These are phyloP conservation scores for Agaricus sinodeliciosus DNA, from an alignment of 768 basidiomycete species.

Conservation along the genomic window DNA sequence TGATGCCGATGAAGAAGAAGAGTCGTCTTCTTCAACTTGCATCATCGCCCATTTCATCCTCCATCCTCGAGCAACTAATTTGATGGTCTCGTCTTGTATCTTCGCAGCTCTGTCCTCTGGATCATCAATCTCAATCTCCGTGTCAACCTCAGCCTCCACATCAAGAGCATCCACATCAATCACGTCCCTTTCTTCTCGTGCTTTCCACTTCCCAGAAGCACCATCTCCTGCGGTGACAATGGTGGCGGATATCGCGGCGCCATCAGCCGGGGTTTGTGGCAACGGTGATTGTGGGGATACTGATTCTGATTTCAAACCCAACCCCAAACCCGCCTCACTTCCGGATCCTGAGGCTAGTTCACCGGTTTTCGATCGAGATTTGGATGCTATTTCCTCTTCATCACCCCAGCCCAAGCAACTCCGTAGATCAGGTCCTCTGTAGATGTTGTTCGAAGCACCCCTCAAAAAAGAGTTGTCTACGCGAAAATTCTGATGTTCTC, in stretches of 20 bases:
- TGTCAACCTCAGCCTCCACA: not conserved
- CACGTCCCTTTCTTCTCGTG: constrained; percentile 10
- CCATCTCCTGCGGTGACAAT: not conserved
- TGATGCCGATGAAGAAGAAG: constrained; percentile 6
- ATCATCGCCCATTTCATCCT: constrained; percentile 24
- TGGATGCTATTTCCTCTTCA: not conserved
- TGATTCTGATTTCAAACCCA: not conserved
- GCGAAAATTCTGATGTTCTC: not conserved
- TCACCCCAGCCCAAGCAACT: constrained; percentile 6
- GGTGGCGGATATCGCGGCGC: not conserved
- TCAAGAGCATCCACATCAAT: constrained; percentile 23
- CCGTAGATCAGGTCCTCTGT: constrained; percentile 9
- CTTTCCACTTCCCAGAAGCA: constrained; percentile 8
- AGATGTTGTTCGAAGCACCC: not conserved
- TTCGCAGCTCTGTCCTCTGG: constrained; percentile 19
- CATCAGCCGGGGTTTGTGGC: not conserved
- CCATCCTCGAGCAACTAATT: constrained; percentile 24
- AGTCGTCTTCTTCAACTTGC: not conserved
- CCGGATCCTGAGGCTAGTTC: not conserved
- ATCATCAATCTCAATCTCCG: constrained; percentile 12
- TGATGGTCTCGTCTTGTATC: constrained; percentile 4
- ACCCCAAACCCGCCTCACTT: not conserved
- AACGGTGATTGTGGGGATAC: not conserved
- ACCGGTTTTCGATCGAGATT: not conserved
- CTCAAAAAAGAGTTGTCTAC: not conserved